phyloP scores from a whole-genome alignment of 2,329 filamentous ascomycete genomes.

The Lachnellula hyalina region DNA sequence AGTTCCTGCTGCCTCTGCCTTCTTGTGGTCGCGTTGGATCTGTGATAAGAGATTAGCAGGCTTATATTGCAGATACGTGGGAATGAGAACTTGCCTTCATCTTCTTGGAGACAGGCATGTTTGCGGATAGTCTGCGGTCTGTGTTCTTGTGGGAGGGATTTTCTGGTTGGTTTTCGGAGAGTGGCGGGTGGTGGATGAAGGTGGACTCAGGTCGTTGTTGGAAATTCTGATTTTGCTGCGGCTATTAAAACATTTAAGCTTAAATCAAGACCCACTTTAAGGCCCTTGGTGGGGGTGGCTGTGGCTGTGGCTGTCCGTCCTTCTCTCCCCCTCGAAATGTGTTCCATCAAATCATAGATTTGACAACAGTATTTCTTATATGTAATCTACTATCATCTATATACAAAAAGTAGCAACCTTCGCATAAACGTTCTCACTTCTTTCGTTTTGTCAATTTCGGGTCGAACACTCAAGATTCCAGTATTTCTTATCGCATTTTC shows the following conservation, averaged over 20 bases:
- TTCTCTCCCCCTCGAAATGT: no score
- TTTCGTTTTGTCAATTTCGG: background rate
- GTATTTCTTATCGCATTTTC: background rate
- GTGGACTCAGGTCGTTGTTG: background rate
- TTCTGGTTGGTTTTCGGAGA: background rate
- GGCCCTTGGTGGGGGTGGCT: background rate
- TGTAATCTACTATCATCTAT: no score
- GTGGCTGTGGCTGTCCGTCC: background rate
- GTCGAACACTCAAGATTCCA: background rate
- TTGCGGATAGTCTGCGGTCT: background rate
- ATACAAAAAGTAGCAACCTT: no score
- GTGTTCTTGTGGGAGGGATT: background rate
- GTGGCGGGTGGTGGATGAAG: background rate
- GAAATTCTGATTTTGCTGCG: slow-evolving; percentile 3
- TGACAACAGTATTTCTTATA: no score
- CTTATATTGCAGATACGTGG: background rate
- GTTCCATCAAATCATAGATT: no score
- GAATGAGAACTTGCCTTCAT: slow-evolving; percentile 31
- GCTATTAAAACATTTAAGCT: background rate
- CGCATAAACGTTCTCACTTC: no score
- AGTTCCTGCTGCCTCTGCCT: slow-evolving; percentile 49
- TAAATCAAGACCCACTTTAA: background rate
- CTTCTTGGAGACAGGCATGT: slow-evolving; percentile 46
- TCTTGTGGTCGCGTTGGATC: slow-evolving; percentile 51
- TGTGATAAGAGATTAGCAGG: slow-evolving; percentile 22